Evolutionary conservation across 805 yeast species (phyloP).

Genomic region (Barnettozyma wickerhamii): DNA sequence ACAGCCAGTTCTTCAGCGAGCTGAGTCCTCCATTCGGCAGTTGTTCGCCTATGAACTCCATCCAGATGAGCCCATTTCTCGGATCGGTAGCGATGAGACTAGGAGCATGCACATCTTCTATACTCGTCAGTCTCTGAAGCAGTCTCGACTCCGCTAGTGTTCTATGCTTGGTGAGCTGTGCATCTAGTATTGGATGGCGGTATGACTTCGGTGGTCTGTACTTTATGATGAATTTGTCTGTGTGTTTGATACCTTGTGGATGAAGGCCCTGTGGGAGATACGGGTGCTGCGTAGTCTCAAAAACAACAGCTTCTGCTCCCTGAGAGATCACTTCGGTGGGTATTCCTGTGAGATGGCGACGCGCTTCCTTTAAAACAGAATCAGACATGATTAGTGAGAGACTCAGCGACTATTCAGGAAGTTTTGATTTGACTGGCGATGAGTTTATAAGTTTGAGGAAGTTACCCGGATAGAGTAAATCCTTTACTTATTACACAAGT

Average conservation of each 20-base stretch:
- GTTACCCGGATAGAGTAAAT: no score
- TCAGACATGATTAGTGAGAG: conserved; percentile 44
- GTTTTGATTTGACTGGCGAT: no score
- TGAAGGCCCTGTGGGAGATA: conserved; percentile 38
- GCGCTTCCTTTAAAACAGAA: conserved; percentile 40
- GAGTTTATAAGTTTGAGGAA: no score
- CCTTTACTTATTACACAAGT: no score
- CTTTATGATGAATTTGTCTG: conserved; percentile 57
- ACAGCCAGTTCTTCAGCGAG: conserved; percentile 68
- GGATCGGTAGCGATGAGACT: conserved; percentile 71
- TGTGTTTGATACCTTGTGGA: conserved; percentile 18
- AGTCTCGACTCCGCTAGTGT: conserved; percentile 84
- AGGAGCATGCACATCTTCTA: conserved; percentile 63
- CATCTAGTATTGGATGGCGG: conserved; percentile 80
- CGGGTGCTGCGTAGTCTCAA: conserved; percentile 61
- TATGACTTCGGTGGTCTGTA: conserved; percentile 89
- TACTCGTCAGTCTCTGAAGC: conserved; percentile 46
- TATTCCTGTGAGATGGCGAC: conserved; percentile 41
- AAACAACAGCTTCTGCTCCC: conserved; percentile 89
- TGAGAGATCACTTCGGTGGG: conserved; percentile 62
- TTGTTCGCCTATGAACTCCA: conserved; percentile 68
- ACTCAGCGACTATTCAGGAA: not conserved
- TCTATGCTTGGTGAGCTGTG: conserved; percentile 68
- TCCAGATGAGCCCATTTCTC: conserved; percentile 78
- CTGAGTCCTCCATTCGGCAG: conserved; percentile 47